A percentile compares a stretch with the other conserved stretches of the same genome.
phyloP scores from a whole-genome alignment of 306 rosid species.

The Dryas octopetala region DNA sequence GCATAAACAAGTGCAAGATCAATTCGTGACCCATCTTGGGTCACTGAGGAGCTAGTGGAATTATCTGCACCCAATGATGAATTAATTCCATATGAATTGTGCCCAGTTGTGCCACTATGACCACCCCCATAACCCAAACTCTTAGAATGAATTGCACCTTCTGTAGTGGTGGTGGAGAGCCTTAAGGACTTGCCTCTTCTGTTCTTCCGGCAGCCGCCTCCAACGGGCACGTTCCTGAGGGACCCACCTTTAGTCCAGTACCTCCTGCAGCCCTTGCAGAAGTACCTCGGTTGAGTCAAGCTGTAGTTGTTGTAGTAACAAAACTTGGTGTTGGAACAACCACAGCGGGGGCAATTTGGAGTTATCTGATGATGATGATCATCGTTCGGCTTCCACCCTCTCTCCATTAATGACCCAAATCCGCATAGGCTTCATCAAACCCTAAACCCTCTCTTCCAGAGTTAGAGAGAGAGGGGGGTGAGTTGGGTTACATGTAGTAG shows the following conservation, averaged over 20 bases:
- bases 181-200: constrained; percentile 36
- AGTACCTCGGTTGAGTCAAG: constrained; percentile 77
- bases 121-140: constrained; percentile 10
- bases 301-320: constrained; percentile 89
- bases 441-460: constrained; percentile 10
- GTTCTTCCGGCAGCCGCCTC: constrained; percentile 52
- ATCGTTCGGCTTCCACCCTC: constrained; percentile 55
- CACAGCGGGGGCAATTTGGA: constrained; percentile 76
- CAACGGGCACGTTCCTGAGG: constrained; percentile 68
- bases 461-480: not conserved
- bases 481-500: not conserved
- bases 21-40: constrained; percentile 51
- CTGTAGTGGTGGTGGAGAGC: constrained; percentile 6
- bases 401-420: constrained; percentile 47
- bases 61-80: constrained; percentile 18
- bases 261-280: constrained; percentile 79
- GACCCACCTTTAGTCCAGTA: constrained; percentile 92
- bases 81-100: constrained; percentile 20
- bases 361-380: constrained; percentile 42
- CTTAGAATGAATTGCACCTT: not conserved
- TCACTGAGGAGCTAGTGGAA: constrained; percentile 36
- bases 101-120: not conserved
- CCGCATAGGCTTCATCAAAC: constrained; percentile 35
- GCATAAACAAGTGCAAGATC: constrained; percentile 79
- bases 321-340: constrained; percentile 75